Percentiles rank a stretch among this genome's conserved stretches.
These are phyloP conservation scores for Rhizophagus clarus DNA, from an alignment of 192 early-diverging fungal genomes.

Conservation along the genomic window DNA sequence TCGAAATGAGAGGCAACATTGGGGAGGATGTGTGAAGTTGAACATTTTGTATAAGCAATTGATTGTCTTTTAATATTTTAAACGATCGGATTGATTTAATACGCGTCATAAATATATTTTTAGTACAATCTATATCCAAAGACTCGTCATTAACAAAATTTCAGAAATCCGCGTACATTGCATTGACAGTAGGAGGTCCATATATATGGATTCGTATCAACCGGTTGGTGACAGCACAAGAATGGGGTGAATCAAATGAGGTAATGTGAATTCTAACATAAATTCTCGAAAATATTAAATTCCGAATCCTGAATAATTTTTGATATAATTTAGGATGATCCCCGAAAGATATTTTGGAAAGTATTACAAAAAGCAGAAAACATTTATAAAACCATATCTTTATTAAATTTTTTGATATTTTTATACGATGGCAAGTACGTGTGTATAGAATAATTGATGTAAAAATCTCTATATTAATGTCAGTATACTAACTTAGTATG, in stretches of 20 bases:
- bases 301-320: neutral
- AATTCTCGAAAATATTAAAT: neutral
- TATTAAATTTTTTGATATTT: constrained; percentile 86
- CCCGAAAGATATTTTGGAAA: constrained; percentile 57
- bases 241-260: constrained; percentile 73
- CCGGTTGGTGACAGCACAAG: constrained; percentile 59
- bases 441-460: neutral
- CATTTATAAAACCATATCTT: constrained; percentile 55
- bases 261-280: constrained; percentile 32
- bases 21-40: constrained; percentile 52
- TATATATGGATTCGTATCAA: constrained; percentile 70
- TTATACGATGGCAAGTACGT: constrained; percentile 79
- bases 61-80: neutral
- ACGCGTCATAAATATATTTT: neutral
- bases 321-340: constrained; percentile 42
- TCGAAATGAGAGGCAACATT: constrained; percentile 64
- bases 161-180: constrained; percentile 63
- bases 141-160: constrained; percentile 58
- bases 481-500: neutral
- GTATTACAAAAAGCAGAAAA: constrained; percentile 64
- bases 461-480: neutral
- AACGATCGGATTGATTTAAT: neutral
- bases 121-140: constrained; percentile 62
- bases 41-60: neutral
- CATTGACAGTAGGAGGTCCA: constrained; percentile 69